Evolutionary conservation across 1,139 yeast genomes (phyloP), one percentile per base, ranked within the genome.

Genomic region (Magnusiomyces starmeri): DNA sequence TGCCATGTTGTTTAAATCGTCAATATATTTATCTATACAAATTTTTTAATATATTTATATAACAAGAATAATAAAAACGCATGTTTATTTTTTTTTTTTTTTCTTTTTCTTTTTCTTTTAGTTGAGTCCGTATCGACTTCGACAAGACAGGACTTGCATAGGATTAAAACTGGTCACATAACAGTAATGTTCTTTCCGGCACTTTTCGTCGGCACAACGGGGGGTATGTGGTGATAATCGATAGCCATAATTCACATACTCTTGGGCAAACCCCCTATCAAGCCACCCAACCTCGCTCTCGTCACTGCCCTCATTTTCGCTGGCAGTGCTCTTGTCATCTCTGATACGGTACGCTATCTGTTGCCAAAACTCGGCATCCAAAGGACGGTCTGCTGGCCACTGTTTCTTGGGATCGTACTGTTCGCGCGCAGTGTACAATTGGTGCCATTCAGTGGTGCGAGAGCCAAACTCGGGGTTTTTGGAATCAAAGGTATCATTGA

Each of bases 191-290:
- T 63, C 64, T 2, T 53, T 49, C 8, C 60, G 57, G 49, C 70
- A 66, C 14, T 51, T 51, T 18, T 51, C 53, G 26, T 54, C 57
- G 9, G 47, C 46, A 50, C 70, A 66, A 10, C 55, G 55, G 0
- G 66, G 67, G 10, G 64, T 58, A 24, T 54, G 51, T 1, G 85
- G 84, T 42, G 84, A 76, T 56, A 67, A 66, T 62, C 88, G 74
- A 64, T 72, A 76, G 51, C 79, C 75, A 51, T 67, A 67, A 51
- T 73, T 68, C 39, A 76, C 67, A 63, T 76, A 82, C 55, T 63
- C 57, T 54, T 78, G 82, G 54, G 79, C 73, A 61, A 71, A 69
- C 37, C 37, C 37, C 8, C 37, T 10, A 12, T 32, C 37, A 6
- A n/a, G 8, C 37, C 37, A 32, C n/a, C 32, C 9, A 16, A 35